Base-by-base conservation (phyloP, 768 basidiomycete genomes). In the Mycena epipterygia region DNA sequence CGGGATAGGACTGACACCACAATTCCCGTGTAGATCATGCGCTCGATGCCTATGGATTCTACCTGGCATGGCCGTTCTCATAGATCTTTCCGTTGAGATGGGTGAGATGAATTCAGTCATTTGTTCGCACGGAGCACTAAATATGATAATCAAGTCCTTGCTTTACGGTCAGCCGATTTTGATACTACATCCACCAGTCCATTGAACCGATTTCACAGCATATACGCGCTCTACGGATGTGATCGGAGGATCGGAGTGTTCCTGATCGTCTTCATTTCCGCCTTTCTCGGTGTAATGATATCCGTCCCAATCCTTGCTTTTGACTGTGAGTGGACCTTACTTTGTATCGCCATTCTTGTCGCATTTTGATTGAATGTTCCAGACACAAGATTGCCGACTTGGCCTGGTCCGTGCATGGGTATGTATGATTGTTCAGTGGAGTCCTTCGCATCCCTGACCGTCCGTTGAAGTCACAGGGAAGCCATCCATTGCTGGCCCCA, bases 401-500 rank as follows among this genome's bases (percentile, higher is more conserved):
- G 72, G 72, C 72, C 72, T 8, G 72, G 72, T 7, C 68, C 72
- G 11, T 73, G 72, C 30, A 63, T 73, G 11, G 66, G 71, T 64
- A n/a, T 33, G 64, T 55, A 9, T 46, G 27, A 33, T 19, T 5
- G 1, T 51, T 23, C 19, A 11, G 19, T 25, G 9, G 3, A 37
- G 13, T 35, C 32, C 5, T 2, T 39, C 13, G 23, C n/a, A 27
- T 13, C 2, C 12, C 29, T 17, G 16, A 3, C 23, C 16, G 9
- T 16, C 6, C 16, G 19, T 25, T 30, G 25, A 55, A 72, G 72
- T 73, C 6, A 67, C 72, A 5, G 72, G 72, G 4, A 70, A 73
- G 33, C 55, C 68, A 21, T 73, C 72, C 23, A 73, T 73, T 21
- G 72, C 72, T 17, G 72, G 72, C 3, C 72, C 72, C 11, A 73